Percentiles rank a stretch among this genome's conserved stretches.
Evolutionary conservation across 495 filamentous ascomycete genomes (phyloP).

Genomic region (Aspergillus funiculosus): DNA sequence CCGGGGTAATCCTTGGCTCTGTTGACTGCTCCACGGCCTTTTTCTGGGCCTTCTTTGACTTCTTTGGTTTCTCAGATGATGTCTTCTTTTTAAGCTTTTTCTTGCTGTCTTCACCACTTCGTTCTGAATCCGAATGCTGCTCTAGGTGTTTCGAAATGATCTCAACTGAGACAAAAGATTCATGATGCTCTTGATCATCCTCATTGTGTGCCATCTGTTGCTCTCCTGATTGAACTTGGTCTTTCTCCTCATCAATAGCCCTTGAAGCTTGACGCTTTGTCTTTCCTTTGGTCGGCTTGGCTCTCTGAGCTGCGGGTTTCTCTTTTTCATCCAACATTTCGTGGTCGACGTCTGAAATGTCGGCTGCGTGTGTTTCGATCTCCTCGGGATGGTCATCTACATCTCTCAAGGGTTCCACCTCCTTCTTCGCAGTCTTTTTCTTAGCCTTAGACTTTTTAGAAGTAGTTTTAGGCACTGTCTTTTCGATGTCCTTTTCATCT

Average conservation of each 20-base stretch:
- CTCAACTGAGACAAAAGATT: constrained; percentile 38
- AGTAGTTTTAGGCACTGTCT: constrained; percentile 29
- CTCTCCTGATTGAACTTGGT: not conserved
- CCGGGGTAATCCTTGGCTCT: constrained; percentile 5
- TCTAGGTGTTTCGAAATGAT: constrained; percentile 31
- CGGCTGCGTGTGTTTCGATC: constrained; percentile 38
- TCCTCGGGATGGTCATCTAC: constrained; percentile 39
- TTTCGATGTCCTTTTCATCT: constrained; percentile 20
- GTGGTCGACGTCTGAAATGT: constrained; percentile 9
- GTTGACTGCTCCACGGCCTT: constrained; percentile 22
- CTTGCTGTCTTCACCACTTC: constrained; percentile 21
- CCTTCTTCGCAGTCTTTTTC: constrained; percentile 32
- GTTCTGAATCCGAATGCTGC: constrained; percentile 32
- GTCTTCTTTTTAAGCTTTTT: constrained; percentile 39
- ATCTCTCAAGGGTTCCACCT: constrained; percentile 32
- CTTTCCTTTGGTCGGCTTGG: not conserved
- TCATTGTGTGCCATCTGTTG: constrained; percentile 24
- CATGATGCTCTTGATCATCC: constrained; percentile 34
- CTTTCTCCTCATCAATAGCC: not conserved
- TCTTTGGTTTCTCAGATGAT: constrained; percentile 44
- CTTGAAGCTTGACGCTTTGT: constrained; percentile 5
- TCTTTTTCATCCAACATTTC: not conserved
- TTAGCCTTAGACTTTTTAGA: constrained; percentile 35
- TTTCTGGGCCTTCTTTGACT: constrained; percentile 20
- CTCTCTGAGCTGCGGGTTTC: constrained; percentile 1